Percentiles rank a stretch among this genome's conserved stretches.
Conservation (phyloP, 176 grass and related monocot genomes). For the Eragrostis curvula region DNA sequence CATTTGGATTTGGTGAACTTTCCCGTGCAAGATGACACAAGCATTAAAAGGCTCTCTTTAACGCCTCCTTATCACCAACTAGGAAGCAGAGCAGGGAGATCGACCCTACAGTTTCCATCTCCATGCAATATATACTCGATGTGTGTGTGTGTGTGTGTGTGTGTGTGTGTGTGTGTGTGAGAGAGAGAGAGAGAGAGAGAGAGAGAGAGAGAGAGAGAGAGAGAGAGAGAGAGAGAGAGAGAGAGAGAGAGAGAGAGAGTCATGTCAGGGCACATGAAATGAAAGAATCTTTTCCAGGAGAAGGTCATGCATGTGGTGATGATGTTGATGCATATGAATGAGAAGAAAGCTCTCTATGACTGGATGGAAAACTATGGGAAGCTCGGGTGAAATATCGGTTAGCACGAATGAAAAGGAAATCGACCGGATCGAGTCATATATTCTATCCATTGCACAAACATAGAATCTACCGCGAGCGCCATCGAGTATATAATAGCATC, state of each 20-base stretch:
- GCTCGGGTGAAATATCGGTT: not conserved
- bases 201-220: too few relatives aligned
- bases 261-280: constrained; percentile 30
- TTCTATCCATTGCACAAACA: constrained; percentile 2
- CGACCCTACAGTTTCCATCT: constrained; percentile 48
- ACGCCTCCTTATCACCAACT: constrained; percentile 38
- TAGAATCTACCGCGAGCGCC: not conserved
- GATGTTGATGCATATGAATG: too few relatives aligned
- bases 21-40: not conserved
- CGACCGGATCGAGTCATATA: too few relatives aligned
- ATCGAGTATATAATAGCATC: not conserved
- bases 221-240: constrained; percentile 21
- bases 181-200: too few relatives aligned
- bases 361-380: not conserved
- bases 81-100: constrained; percentile 34
- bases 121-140: not conserved
- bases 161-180: too few relatives aligned
- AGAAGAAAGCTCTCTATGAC: not conserved
- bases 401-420: constrained; percentile 26
- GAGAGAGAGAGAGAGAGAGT: constrained; percentile 2
- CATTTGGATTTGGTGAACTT: constrained; percentile 7
- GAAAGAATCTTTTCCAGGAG: constrained; percentile 32
- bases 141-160: too few relatives aligned
- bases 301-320: constrained; percentile 9
- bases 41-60: constrained; percentile 20